A percentile compares a stretch with the other conserved stretches of the same genome.
These are phyloP conservation scores for Podospora bellae-mahoneyi DNA, from an alignment of 495 filamentous ascomycete genomes.

Conservation along the genomic window DNA sequence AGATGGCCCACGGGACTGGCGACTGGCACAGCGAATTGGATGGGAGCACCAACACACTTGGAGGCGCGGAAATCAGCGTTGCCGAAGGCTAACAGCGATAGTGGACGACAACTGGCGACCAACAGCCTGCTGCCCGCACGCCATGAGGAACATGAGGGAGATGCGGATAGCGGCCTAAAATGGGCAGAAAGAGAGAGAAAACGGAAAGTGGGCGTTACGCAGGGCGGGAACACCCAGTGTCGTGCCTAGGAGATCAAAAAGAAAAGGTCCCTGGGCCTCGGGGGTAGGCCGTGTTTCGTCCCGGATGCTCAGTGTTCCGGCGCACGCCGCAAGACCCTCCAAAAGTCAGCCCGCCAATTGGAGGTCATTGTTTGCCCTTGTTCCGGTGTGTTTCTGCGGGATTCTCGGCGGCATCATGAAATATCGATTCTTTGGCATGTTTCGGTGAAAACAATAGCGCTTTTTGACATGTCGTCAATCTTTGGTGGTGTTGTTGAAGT, in stretches of 20 bases:
- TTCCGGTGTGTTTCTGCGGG: not conserved
- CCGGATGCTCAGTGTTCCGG: conserved; percentile 19
- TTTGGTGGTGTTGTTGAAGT: not conserved
- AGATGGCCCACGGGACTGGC: conserved; percentile 1
- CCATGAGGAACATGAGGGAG: not conserved
- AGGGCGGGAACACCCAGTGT: conserved; percentile 6
- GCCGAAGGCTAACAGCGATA: not conserved
- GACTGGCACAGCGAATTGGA: not conserved
- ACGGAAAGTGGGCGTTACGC: conserved; percentile 1
- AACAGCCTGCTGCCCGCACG: not conserved
- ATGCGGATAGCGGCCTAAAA: not conserved
- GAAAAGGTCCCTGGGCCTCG: conserved; percentile 6
- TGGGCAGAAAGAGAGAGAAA: not conserved
- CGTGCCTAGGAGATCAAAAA: not conserved
- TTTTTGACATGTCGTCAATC: not conserved
- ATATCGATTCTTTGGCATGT: not conserved
- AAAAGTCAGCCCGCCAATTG: conserved; percentile 4
- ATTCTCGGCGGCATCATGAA: not conserved
- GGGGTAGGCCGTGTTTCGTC: conserved; percentile 13
- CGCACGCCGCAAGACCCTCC: not conserved
- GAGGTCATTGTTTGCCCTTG: not conserved
- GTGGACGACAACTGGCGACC: not conserved
- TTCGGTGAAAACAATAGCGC: not conserved
- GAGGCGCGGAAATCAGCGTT: conserved; percentile 4
- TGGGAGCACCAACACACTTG: not conserved